These are phyloP conservation scores for Trichoderma gracile DNA, from an alignment of 2,329 filamentous ascomycete species.

Conservation along the genomic window DNA sequence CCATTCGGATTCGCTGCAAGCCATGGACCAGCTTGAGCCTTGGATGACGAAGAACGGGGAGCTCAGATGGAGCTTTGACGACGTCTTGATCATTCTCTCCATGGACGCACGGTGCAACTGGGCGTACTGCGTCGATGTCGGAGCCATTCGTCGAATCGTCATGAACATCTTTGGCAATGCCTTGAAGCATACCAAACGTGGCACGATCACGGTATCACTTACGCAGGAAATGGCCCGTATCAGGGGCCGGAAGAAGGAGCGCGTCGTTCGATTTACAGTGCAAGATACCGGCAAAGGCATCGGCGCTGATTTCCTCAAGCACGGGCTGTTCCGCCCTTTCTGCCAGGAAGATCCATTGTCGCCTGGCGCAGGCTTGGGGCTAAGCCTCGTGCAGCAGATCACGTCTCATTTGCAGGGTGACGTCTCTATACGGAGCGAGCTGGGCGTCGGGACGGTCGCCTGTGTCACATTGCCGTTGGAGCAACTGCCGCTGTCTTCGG, in stretches of 20 bases:
- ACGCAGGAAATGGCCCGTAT: constrained; percentile 29
- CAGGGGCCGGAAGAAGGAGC: constrained; percentile 16
- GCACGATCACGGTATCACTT: constrained; percentile 37
- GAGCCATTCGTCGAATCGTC: constrained; percentile 53
- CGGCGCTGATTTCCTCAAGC: constrained; percentile 59
- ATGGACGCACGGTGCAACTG: constrained; percentile 51
- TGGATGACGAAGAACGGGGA: constrained; percentile 19
- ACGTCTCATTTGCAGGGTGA: constrained; percentile 58
- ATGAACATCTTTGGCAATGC: constrained; percentile 66
- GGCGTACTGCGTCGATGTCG: constrained; percentile 56
- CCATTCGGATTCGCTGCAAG: constrained; percentile 29
- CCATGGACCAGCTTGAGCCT: constrained; percentile 35
- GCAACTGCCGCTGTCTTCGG: constrained; percentile 3
- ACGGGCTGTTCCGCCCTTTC: constrained; percentile 64
- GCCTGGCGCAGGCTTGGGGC: constrained; percentile 63
- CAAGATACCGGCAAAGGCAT: constrained; percentile 68
- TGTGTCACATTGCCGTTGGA: constrained; percentile 15
- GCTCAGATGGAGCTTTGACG: constrained; percentile 28
- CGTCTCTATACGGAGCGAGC: constrained; percentile 56
- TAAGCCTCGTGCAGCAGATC: constrained; percentile 64
- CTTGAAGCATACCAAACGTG: constrained; percentile 57
- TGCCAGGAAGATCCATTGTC: constrained; percentile 62
- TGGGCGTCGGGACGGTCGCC: constrained; percentile 39
- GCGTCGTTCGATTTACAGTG: constrained; percentile 47
- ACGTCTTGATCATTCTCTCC: constrained; percentile 34